phyloP scores from a whole-genome alignment of 2,329 filamentous ascomycete genomes.

The Ophiocordyceps polyrhachis-furcata region DNA sequence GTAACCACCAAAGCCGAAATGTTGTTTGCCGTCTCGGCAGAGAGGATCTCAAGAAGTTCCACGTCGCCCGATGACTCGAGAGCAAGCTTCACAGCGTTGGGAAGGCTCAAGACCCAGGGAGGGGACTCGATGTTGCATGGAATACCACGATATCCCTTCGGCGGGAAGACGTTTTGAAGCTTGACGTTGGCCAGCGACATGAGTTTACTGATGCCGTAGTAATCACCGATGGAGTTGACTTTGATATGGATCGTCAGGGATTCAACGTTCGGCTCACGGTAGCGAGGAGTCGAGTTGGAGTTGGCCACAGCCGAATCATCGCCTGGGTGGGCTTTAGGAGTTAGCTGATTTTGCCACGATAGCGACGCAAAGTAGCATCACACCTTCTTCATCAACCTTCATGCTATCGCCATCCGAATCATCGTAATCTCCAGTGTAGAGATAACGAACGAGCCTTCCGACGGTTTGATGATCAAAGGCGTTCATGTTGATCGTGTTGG shows the following conservation, averaged over 20 bases:
- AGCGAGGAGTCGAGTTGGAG: too few relatives aligned
- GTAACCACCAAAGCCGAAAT: background rate
- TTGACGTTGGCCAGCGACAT: slow-evolving; percentile 2
- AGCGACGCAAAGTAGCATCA: background rate
- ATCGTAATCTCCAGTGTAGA: background rate
- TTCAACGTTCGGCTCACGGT: too few relatives aligned
- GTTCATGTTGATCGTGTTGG: background rate
- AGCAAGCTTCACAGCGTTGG: background rate
- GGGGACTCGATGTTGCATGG: background rate
- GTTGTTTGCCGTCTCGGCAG: background rate
- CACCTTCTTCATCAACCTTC: background rate
- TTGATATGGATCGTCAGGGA: slow-evolving; percentile 3
- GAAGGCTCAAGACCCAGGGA: background rate
- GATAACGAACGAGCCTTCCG: background rate
- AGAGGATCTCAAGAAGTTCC: background rate
- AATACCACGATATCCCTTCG: background rate
- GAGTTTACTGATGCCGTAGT: slow-evolving; percentile 6
- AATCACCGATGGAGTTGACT: slow-evolving; percentile 7
- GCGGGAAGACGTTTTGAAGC: slow-evolving; percentile 1
- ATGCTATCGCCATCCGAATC: background rate
- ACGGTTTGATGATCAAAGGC: background rate
- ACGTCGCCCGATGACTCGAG: too few relatives aligned
- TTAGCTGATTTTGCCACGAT: background rate
- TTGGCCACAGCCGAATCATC: too few relatives aligned
- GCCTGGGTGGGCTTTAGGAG: background rate